Conservation (phyloP, 176 grass and related monocot species). For the Triticum urartu region DNA sequence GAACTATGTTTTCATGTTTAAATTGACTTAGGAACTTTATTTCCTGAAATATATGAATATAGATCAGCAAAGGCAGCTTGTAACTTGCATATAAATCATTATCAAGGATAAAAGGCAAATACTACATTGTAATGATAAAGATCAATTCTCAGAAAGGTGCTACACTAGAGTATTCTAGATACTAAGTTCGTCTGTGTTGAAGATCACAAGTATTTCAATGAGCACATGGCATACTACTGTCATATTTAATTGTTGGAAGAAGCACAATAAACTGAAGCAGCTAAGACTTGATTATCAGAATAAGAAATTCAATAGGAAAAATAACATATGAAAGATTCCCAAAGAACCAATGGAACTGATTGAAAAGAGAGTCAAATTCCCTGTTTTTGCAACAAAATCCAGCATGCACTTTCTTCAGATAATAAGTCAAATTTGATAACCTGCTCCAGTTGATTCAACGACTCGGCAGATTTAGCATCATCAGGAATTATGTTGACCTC, state of each 20-base stretch:
- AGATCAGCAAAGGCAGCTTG: conserved; percentile 7
- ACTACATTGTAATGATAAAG: background rate
- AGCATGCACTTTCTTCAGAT: conserved; percentile 11
- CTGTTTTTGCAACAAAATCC: background rate
- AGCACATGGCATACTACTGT: conserved; percentile 6
- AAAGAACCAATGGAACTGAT: background rate
- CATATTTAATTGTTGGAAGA: background rate
- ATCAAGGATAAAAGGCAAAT: conserved; percentile 3
- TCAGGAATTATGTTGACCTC: conserved; percentile 99
- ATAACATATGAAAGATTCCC: conserved; percentile 7
- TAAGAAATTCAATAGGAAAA: conserved; percentile 17
- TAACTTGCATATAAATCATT: conserved; percentile 9
- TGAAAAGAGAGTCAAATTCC: background rate
- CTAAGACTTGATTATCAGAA: background rate
- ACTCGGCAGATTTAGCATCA: conserved; percentile 85
- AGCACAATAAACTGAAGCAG: background rate
- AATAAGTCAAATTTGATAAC: conserved; percentile 37
- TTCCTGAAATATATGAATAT: conserved; percentile 73
- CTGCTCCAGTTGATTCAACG: conserved; percentile 82
- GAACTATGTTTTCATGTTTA: conserved; percentile 91
- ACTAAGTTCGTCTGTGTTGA: background rate
- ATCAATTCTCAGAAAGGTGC: background rate
- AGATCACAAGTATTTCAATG: conserved; percentile 1
- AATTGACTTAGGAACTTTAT: conserved; percentile 94
- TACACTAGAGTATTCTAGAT: background rate